phyloP scores from a whole-genome alignment of 768 basidiomycete genomes.

The Lentinula edodes region DNA sequence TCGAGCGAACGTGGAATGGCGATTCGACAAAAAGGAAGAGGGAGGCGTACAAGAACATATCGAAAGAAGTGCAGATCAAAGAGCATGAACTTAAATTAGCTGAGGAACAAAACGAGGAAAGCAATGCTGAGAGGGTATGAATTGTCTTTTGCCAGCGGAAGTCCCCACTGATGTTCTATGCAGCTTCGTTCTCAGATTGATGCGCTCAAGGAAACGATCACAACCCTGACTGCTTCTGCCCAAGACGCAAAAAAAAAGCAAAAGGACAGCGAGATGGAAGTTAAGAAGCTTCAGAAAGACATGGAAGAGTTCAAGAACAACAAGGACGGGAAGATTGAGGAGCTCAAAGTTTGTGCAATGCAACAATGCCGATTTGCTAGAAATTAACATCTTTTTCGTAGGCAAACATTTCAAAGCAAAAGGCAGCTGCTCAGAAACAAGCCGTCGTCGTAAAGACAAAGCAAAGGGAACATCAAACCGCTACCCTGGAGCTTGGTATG shows the following conservation, averaged over 20 bases:
- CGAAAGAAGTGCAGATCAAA: constrained; percentile 80
- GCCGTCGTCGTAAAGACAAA: constrained; percentile 75
- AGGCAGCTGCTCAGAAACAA: constrained; percentile 76
- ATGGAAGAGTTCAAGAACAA: constrained; percentile 99
- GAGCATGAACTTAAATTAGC: constrained; percentile 79
- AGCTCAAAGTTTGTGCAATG: constrained; percentile 66
- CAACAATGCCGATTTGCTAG: not conserved
- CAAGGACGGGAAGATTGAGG: constrained; percentile 93
- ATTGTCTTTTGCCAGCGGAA: not conserved
- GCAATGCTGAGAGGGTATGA: constrained; percentile 84
- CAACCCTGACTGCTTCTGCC: constrained; percentile 51
- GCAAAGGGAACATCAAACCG: constrained; percentile 88
- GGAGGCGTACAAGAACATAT: constrained; percentile 55
- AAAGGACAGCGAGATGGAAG: constrained; percentile 67
- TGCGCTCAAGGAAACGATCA: constrained; percentile 57
- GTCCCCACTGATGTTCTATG: not conserved
- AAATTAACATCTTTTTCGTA: constrained; percentile 20
- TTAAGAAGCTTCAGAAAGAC: constrained; percentile 87
- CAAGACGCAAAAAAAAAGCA: constrained; percentile 71
- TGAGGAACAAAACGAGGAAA: constrained; percentile 80
- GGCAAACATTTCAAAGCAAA: constrained; percentile 78
- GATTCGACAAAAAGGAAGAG: constrained; percentile 47
- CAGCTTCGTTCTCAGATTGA: constrained; percentile 83
- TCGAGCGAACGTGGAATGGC: constrained; percentile 40
- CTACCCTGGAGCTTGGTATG: constrained; percentile 82